Base-by-base conservation (phyloP, 352 stramenopile species). In the Globisporangium lucens region DNA sequence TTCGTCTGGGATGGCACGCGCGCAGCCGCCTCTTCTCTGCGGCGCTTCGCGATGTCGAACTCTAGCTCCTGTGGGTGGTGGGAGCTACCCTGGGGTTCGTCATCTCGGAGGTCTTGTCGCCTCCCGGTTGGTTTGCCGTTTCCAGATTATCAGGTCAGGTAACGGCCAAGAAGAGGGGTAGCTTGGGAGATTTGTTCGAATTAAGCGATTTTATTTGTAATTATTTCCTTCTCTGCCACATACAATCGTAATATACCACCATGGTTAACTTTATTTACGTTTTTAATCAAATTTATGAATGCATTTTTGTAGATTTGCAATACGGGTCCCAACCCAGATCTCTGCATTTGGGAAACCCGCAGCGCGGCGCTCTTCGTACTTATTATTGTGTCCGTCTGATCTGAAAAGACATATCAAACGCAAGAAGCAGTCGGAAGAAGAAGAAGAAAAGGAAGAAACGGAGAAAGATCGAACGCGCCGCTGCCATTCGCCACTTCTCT, bases 341-440 rank as follows among this genome's bases (percentile, higher is more conserved):
- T 4, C 24, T 43, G 36, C 4, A 43, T 43, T 10, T 43, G 38
- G 20, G 13, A 47, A 47, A 47, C 38, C 38, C 38, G 38, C 24
- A 24, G 24, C 38, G 38, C 13, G 38, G 36, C 10, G 36, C 36
- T 43, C 36, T 4, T 43, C 36, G 36, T 13, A 43, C 13, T 43
- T 43, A 43, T 38, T 38, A 9, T 38, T 38, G 33, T 43, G 36
- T 46, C 41, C 6, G 41, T 49, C 41, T 49, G 41, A 56, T 56
- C 49, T 30, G 49, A 56, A 56, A 30, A 57, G 27, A 33, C 51
- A 57, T 29, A 57, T 57, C 51, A 57, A 30, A 57, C 51, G 10
- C 24, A 57, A 58, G 52, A 58, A 58, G 27, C 43, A 51, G 43
- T 51, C 43, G 43, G 43, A 51, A 51, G 43, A 51, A 51, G 43